These are phyloP conservation scores for Fusarium vanettenii DNA, from an alignment of 2,329 filamentous ascomycete species.

Conservation along the genomic window DNA sequence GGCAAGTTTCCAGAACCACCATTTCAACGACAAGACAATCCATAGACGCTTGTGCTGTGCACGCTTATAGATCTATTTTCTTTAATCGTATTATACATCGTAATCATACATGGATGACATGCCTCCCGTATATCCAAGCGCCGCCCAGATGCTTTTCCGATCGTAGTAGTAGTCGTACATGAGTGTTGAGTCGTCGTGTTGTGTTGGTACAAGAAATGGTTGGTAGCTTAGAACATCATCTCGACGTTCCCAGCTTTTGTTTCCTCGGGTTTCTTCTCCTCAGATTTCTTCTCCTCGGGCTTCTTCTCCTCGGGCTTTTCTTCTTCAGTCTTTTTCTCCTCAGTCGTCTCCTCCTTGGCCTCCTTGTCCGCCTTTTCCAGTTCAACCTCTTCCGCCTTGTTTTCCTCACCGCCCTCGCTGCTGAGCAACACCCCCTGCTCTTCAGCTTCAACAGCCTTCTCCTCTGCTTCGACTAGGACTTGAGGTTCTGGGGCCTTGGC, in stretches of 20 bases:
- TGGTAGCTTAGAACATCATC: constrained; percentile 19
- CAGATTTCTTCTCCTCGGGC: not conserved
- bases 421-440: not conserved
- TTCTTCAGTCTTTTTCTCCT: constrained; percentile 1
- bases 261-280: not conserved
- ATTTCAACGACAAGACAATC: not conserved
- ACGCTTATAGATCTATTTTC: not conserved
- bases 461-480: not conserved
- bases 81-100: constrained; percentile 22
- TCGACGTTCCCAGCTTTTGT: constrained; percentile 14
- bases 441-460: not conserved
- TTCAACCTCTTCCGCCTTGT: constrained; percentile 4
- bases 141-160: constrained; percentile 24
- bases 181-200: constrained; percentile 20
- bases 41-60: not conserved
- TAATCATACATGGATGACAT: constrained; percentile 25
- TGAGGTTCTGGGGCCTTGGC: not conserved
- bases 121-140: constrained; percentile 19
- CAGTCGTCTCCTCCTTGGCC: constrained; percentile 9
- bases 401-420: constrained; percentile 1
- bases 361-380: constrained; percentile 2
- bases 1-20: constrained; percentile 24
- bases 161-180: constrained; percentile 27
- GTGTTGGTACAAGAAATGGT: constrained; percentile 3
- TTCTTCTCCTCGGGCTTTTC: constrained; percentile 9